These are phyloP conservation scores for Ceratocystis destructans DNA, from an alignment of 2,329 filamentous ascomycete genomes.

Conservation along the genomic window DNA sequence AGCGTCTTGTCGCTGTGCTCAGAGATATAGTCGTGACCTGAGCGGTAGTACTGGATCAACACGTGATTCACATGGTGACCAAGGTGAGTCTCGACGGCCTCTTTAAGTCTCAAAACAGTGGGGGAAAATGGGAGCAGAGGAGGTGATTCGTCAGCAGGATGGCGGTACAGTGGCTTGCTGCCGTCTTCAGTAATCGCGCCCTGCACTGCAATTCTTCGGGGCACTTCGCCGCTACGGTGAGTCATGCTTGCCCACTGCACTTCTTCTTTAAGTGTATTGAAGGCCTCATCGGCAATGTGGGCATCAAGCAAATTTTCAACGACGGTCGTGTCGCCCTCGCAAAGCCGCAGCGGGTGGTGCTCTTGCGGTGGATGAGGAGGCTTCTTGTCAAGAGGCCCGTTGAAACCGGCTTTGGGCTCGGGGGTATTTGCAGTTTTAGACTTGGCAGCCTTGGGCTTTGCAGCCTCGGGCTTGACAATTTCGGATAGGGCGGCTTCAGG, in stretches of 20 bases:
- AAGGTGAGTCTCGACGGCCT: conserved; percentile 54
- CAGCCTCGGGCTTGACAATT: background rate
- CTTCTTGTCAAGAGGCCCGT: background rate
- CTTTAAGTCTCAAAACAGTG: conserved; percentile 54
- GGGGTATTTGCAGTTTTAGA: background rate
- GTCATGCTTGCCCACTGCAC: conserved; percentile 85
- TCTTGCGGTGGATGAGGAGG: background rate
- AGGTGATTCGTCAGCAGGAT: conserved; percentile 79
- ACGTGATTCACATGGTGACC: conserved; percentile 81
- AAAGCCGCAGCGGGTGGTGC: conserved; percentile 33
- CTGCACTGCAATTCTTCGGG: conserved; percentile 80
- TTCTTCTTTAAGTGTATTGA: conserved; percentile 57
- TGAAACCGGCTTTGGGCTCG: background rate
- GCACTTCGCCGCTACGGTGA: conserved; percentile 82
- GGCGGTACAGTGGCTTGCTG: conserved; percentile 79
- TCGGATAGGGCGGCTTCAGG: background rate
- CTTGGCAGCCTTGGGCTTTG: background rate
- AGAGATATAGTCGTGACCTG: conserved; percentile 78
- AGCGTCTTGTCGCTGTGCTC: conserved; percentile 96
- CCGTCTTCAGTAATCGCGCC: conserved; percentile 56
- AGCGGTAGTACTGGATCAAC: conserved; percentile 85
- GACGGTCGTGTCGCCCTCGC: conserved; percentile 69
- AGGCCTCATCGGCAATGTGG: conserved; percentile 44
- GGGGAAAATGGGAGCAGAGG: conserved; percentile 62
- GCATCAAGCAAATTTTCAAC: conserved; percentile 54